phyloP scores from a whole-genome alignment of 129 eudicot genomes.

The Dittrichia graveolens region DNA sequence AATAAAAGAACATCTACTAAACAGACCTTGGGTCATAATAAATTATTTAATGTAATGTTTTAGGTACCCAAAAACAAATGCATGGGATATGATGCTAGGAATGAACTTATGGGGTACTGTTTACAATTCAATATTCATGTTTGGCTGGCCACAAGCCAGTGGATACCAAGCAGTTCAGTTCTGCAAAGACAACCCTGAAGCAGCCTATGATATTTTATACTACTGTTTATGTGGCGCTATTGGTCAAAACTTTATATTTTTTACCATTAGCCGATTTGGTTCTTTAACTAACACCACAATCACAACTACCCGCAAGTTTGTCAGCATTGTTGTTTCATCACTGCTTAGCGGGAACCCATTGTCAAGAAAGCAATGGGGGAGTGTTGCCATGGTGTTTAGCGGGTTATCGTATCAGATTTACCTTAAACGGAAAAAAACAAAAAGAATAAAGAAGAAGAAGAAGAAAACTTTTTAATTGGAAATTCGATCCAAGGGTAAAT shows the following conservation, averaged over 20 bases:
- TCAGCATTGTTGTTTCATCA: slow-evolving; percentile 95
- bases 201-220: slow-evolving; percentile 85
- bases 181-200: slow-evolving; percentile 89
- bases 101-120: slow-evolving; percentile 99
- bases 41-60: not conserved
- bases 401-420: slow-evolving; percentile 94
- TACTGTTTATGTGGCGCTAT: slow-evolving; percentile 96
- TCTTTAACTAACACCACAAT: slow-evolving; percentile 92
- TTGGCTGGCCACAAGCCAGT: slow-evolving; percentile 96
- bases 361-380: slow-evolving; percentile 83
- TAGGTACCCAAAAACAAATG: slow-evolving; percentile 93
- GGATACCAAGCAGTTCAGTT: slow-evolving; percentile 84
- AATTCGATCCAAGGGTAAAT: not conserved
- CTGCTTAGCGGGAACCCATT: slow-evolving; percentile 89
- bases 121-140: slow-evolving; percentile 82
- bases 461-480: slow-evolving; percentile 40
- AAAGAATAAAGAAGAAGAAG: slow-evolving; percentile 55
- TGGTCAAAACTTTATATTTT: slow-evolving; percentile 90
- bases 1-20: not conserved
- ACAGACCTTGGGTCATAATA: not conserved
- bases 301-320: slow-evolving; percentile 96
- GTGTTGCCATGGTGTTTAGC: slow-evolving; percentile 86
- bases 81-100: slow-evolving; percentile 98
- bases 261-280: slow-evolving; percentile 94
- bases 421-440: slow-evolving; percentile 68